Conservation (phyloP, 176 grass and related monocot species). For the Avena atlantica region DNA sequence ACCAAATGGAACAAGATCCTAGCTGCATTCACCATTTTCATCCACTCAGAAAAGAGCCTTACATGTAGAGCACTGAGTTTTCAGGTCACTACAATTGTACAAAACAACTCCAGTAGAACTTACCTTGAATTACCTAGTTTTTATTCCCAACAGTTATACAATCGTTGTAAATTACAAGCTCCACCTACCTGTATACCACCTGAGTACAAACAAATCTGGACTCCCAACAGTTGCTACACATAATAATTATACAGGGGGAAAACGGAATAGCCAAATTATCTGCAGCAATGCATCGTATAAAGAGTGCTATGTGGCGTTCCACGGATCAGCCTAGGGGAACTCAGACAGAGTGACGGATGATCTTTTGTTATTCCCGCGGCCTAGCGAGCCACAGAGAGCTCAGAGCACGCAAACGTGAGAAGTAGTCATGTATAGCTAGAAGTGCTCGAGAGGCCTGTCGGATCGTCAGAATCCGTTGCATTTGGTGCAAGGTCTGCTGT, state of each 20-base stretch:
- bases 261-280: slow-evolving; percentile 5
- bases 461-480: slow-evolving; percentile 66
- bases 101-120: no score
- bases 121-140: slow-evolving; percentile 7
- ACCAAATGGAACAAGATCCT: no score
- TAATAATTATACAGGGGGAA: slow-evolving; percentile 37
- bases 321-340: slow-evolving; percentile 15
- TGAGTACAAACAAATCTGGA: slow-evolving; percentile 33
- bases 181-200: slow-evolving; percentile 49
- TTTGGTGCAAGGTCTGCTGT: slow-evolving; percentile 70
- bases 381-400: slow-evolving; percentile 80
- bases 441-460: slow-evolving; percentile 62
- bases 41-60: no score
- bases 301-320: neutral
- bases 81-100: no score
- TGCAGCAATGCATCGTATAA: neutral
- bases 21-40: no score
- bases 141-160: slow-evolving; percentile 47
- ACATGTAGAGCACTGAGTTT: no score
- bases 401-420: slow-evolving; percentile 66
- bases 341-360: neutral
- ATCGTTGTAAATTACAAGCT: slow-evolving; percentile 48
- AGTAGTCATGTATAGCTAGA: slow-evolving; percentile 66
- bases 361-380: slow-evolving; percentile 49
- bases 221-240: slow-evolving; percentile 13